Evolutionary conservation across 306 rosid genomes (phyloP).

Genomic region (Datisca glomerata): DNA sequence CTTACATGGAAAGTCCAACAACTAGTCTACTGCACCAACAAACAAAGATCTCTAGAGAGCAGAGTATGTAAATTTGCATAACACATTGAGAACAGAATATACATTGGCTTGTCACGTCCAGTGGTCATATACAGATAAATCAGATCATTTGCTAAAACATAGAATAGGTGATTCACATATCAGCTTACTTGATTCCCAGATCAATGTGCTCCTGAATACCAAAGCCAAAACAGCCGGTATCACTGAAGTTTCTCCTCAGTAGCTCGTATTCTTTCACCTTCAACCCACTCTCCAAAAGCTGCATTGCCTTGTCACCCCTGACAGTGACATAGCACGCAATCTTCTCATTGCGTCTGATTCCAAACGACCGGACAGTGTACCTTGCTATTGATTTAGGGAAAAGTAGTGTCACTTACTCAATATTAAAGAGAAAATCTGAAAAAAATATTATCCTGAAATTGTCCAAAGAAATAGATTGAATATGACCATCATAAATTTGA

Average conservation of each 20-base stretch:
- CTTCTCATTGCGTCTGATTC: constrained; percentile 66
- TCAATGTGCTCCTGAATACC: constrained; percentile 80
- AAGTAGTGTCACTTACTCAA: constrained; percentile 53
- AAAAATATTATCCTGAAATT: not conserved
- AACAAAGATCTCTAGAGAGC: too few relatives aligned
- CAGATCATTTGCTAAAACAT: too few relatives aligned
- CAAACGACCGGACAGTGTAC: constrained; percentile 63
- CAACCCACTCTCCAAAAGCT: constrained; percentile 67
- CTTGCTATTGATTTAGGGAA: constrained; percentile 27
- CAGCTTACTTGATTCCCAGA: constrained; percentile 68
- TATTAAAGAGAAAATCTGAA: not conserved
- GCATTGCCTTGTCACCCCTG: constrained; percentile 74
- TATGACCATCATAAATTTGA: too few relatives aligned
- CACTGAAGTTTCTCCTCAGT: constrained; percentile 61
- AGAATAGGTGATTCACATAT: too few relatives aligned
- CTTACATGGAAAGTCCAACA: not conserved
- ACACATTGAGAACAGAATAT: too few relatives aligned
- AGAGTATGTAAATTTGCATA: too few relatives aligned
- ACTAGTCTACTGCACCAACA: too few relatives aligned
- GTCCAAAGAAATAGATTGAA: too few relatives aligned
- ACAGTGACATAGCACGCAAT: constrained; percentile 75
- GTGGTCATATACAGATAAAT: too few relatives aligned
- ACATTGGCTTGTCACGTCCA: too few relatives aligned
- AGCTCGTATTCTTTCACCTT: constrained; percentile 72
- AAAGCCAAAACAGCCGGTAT: constrained; percentile 63